These are phyloP conservation scores for Ogataea pignaliae DNA, from an alignment of 805 yeast genomes.

Conservation along the genomic window DNA sequence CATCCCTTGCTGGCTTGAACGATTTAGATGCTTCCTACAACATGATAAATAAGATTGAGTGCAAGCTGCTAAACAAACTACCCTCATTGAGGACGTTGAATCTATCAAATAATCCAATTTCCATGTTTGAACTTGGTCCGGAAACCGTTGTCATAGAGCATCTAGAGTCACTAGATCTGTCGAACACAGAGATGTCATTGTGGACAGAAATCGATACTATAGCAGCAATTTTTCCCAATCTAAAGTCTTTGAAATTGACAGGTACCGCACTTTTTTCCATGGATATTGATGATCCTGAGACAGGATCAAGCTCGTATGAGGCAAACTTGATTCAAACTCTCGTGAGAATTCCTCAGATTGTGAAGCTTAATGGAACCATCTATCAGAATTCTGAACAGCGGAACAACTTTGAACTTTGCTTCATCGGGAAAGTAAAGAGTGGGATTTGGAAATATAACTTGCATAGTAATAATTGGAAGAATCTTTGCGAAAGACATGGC, in stretches of 20 bases:
- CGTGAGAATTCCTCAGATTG: slow-evolving; percentile 27
- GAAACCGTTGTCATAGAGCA: neutral
- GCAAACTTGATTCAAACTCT: slow-evolving; percentile 14
- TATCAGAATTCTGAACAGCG: slow-evolving; percentile 43
- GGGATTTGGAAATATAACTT: slow-evolving; percentile 25
- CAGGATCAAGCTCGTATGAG: slow-evolving; percentile 2
- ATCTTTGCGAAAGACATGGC: slow-evolving; percentile 35
- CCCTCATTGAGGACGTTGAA: slow-evolving; percentile 24
- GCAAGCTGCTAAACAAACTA: slow-evolving; percentile 7
- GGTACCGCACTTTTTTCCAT: slow-evolving; percentile 45
- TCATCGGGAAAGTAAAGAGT: slow-evolving; percentile 46
- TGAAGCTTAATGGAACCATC: slow-evolving; percentile 53
- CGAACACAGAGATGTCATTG: slow-evolving; percentile 40
- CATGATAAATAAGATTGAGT: slow-evolving; percentile 23
- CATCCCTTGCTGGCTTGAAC: neutral
- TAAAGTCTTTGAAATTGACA: slow-evolving; percentile 44
- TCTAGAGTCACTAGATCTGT: slow-evolving; percentile 41
- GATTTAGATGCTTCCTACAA: slow-evolving; percentile 37
- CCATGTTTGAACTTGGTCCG: neutral
- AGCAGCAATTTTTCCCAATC: slow-evolving; percentile 32
- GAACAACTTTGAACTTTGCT: slow-evolving; percentile 62
- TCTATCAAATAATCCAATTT: slow-evolving; percentile 35
- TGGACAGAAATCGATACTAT: slow-evolving; percentile 52
- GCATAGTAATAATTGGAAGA: slow-evolving; percentile 36
- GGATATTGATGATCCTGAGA: slow-evolving; percentile 3